Evolutionary conservation across 2,329 filamentous ascomycete genomes (phyloP).

Genomic region (Beauveria rudraprayagi): DNA sequence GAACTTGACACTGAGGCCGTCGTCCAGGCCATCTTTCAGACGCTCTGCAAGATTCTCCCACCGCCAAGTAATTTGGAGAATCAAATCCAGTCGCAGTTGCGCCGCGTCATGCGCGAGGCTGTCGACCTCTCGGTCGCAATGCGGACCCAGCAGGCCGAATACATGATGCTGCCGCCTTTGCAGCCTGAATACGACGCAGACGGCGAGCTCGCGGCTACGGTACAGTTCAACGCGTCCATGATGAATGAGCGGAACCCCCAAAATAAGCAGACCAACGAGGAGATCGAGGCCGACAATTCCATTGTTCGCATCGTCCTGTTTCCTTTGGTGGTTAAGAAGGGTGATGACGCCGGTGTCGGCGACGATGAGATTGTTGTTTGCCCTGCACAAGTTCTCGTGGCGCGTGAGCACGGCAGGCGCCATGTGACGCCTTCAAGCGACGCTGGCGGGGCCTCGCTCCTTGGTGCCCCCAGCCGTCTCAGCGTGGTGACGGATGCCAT

Average conservation of each 20-base stretch:
- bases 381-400: conserved; percentile 86
- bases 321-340: conserved; percentile 92
- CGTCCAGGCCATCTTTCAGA: conserved; percentile 76
- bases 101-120: conserved; percentile 79
- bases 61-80: conserved; percentile 73
- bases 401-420: conserved; percentile 36
- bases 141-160: conserved; percentile 93
- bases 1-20: conserved; percentile 90
- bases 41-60: conserved; percentile 74
- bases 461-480: conserved; percentile 30
- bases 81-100: conserved; percentile 76
- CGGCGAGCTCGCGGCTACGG: conserved; percentile 79
- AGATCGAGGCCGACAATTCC: conserved; percentile 66
- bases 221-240: conserved; percentile 83
- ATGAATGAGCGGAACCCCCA: conserved; percentile 89
- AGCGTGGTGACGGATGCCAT: conserved; percentile 29
- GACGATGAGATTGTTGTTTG: conserved; percentile 94
- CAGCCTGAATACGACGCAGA: conserved; percentile 92
- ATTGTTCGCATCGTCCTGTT: conserved; percentile 90
- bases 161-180: conserved; percentile 94
- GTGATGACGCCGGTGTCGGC: conserved; percentile 76
- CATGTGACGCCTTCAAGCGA: conserved; percentile 43
- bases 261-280: conserved; percentile 54
- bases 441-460: conserved; percentile 36
- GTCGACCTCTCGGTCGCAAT: conserved; percentile 92